phyloP scores from a whole-genome alignment of 1,284 basidiomycete species.

The Leccinum angustisporum region DNA sequence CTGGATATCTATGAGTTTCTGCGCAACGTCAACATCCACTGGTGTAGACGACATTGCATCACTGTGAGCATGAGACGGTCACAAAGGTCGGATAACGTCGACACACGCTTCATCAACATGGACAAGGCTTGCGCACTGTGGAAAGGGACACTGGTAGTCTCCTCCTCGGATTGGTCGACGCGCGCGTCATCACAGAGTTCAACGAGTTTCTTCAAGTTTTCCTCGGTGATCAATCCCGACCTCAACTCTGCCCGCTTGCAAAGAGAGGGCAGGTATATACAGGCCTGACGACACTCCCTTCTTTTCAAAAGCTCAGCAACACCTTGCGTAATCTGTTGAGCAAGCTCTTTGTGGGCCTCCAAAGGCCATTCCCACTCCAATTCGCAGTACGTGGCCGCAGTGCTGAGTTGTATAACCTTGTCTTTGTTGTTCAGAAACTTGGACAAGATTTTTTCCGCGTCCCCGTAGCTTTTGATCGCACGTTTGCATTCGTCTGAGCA shows the following conservation, averaged over 20 bases:
- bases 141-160: conserved; percentile 22
- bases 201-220: conserved; percentile 23
- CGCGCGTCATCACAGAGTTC: conserved; percentile 17
- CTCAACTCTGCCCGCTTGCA: conserved; percentile 24
- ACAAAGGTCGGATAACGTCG: neutral
- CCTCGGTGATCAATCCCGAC: conserved; percentile 16
- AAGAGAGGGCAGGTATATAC: conserved; percentile 31
- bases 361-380: conserved; percentile 23
- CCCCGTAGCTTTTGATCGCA: neutral
- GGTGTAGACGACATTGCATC: neutral
- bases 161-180: conserved; percentile 17
- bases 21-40: conserved; percentile 18
- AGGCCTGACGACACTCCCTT: conserved; percentile 21
- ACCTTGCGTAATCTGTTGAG: conserved; percentile 13
- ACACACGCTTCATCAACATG: conserved; percentile 26
- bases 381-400: conserved; percentile 30
- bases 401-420: conserved; percentile 21
- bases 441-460: conserved; percentile 12
- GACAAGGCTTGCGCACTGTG: conserved; percentile 31
- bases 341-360: conserved; percentile 9
- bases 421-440: conserved; percentile 17
- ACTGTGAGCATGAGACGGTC: neutral
- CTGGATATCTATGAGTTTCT: conserved; percentile 16
- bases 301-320: conserved; percentile 18
- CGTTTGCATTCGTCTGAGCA: conserved; percentile 19